Percentiles rank a stretch among this genome's conserved stretches.
These are phyloP conservation scores for Penicillium sp. DNA, from an alignment of 2,329 filamentous ascomycete species.

Conservation along the genomic window DNA sequence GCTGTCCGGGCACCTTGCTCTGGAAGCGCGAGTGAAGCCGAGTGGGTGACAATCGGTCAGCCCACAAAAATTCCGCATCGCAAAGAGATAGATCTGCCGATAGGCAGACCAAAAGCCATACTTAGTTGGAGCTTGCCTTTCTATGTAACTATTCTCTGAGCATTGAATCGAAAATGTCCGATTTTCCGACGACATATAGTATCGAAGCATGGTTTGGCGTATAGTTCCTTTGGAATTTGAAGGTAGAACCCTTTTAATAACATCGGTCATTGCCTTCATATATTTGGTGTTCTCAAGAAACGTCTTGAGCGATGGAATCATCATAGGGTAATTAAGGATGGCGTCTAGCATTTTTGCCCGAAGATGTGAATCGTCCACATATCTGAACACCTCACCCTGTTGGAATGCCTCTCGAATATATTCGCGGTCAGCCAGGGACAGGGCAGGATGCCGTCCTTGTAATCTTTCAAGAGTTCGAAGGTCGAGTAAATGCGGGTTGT, in stretches of 20 bases:
- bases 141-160: too few species aligned
- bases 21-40: too few species aligned
- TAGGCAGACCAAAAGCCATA: too few species aligned
- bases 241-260: slow-evolving; percentile 18
- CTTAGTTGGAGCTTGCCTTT: too few species aligned
- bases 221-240: slow-evolving; percentile 18
- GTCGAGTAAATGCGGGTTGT: slow-evolving; percentile 2
- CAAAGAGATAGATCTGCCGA: too few species aligned
- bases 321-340: slow-evolving; percentile 1
- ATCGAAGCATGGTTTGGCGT: slow-evolving; percentile 5
- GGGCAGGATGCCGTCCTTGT: slow-evolving; percentile 15
- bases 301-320: slow-evolving; percentile 18
- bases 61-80: too few species aligned
- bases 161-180: too few species aligned
- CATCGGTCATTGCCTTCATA: slow-evolving; percentile 16
- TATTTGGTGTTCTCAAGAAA: slow-evolving; percentile 24
- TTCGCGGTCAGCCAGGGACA: slow-evolving; percentile 12
- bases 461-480: slow-evolving; percentile 11
- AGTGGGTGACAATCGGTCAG: too few species aligned
- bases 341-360: slow-evolving; percentile 2
- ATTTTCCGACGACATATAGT: too few species aligned
- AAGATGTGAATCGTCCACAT: background rate
- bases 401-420: slow-evolving; percentile 10
- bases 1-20: too few species aligned
- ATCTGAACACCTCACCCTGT: slow-evolving; percentile 3